Evolutionary conservation across 176 grass and related monocot genomes (phyloP).

Genomic region (Avena sativa): DNA sequence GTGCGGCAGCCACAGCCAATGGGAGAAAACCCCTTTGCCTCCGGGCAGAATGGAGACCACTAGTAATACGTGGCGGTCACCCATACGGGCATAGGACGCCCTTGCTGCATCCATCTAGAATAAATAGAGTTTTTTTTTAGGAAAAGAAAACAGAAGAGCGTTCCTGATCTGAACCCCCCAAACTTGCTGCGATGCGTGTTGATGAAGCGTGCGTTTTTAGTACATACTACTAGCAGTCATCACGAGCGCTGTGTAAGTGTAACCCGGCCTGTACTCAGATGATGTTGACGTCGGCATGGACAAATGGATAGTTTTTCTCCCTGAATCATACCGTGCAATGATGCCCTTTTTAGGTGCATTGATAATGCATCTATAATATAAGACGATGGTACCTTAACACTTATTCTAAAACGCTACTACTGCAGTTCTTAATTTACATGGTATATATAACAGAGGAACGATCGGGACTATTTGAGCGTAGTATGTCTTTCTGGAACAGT

Average conservation of each 20-base stretch:
- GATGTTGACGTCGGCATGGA: background rate
- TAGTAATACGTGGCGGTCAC: slow-evolving; percentile 20
- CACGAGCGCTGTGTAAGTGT: slow-evolving; percentile 24
- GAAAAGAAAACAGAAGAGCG: background rate
- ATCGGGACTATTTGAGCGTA: background rate
- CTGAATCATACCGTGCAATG: slow-evolving; percentile 11
- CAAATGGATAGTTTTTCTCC: background rate
- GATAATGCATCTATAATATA: background rate
- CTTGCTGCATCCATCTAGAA: background rate
- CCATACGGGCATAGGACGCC: background rate
- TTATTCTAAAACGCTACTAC: background rate
- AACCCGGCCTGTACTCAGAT: background rate
- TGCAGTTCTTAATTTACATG: too few species aligned
- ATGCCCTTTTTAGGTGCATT: background rate
- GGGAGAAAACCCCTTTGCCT: background rate
- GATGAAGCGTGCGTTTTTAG: background rate
- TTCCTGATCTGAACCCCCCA: background rate
- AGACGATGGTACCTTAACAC: background rate
- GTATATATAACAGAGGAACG: background rate
- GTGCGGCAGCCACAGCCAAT: background rate
- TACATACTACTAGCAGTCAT: slow-evolving; percentile 4
- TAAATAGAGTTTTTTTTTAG: background rate
- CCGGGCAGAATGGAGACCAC: slow-evolving; percentile 22
- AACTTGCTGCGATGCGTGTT: slow-evolving; percentile 13
- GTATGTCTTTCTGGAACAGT: background rate